phyloP scores from a whole-genome alignment of 2,329 filamentous ascomycete species.

The Hymenoscyphus occultus region DNA sequence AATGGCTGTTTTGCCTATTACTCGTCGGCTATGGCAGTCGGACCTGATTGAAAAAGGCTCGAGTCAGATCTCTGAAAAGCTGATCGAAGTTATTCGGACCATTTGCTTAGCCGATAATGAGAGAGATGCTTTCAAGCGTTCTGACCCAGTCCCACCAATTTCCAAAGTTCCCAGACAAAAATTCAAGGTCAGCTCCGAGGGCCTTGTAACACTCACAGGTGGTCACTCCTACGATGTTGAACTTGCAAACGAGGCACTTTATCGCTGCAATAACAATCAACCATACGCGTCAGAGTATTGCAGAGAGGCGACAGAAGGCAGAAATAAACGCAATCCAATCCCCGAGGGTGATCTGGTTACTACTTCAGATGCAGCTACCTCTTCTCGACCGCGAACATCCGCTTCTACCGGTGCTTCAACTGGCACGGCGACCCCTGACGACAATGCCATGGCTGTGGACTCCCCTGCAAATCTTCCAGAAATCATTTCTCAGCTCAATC shows the following conservation, averaged over 20 bases:
- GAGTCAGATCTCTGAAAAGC: conserved; percentile 69
- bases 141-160: conserved; percentile 52
- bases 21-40: conserved; percentile 81
- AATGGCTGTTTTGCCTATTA: conserved; percentile 71
- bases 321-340: conserved; percentile 65
- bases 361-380: conserved; percentile 27
- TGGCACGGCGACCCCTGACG: conserved; percentile 32
- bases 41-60: conserved; percentile 77
- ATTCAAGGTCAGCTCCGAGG: conserved; percentile 51
- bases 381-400: conserved; percentile 35
- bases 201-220: conserved; percentile 40
- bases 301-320: conserved; percentile 54
- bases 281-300: conserved; percentile 71
- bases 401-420: conserved; percentile 29
- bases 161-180: conserved; percentile 41
- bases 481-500: conserved; percentile 23
- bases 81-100: conserved; percentile 79
- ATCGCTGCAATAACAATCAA: conserved; percentile 69
- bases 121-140: conserved; percentile 56
- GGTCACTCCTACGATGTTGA: conserved; percentile 51
- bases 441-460: conserved; percentile 27
- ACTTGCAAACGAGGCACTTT: conserved; percentile 75
- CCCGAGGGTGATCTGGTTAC: conserved; percentile 55
- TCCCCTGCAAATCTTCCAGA: conserved; percentile 14
- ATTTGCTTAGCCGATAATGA: conserved; percentile 79